phyloP scores from a whole-genome alignment of 768 basidiomycete genomes.

The Cantharellus anzutake region DNA sequence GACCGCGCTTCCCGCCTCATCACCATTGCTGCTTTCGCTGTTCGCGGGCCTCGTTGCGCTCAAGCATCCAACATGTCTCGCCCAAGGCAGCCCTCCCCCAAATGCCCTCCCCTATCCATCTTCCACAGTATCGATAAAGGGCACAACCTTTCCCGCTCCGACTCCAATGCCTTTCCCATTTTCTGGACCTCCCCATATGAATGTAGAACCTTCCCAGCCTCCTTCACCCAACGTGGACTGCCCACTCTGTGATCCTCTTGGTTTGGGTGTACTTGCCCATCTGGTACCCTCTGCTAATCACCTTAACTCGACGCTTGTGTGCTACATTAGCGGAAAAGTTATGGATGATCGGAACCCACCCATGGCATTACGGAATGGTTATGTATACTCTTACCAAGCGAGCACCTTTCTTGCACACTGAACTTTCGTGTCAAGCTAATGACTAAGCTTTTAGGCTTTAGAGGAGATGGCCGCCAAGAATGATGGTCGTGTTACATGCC shows the following conservation, averaged over 20 bases:
- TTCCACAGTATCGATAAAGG: background rate
- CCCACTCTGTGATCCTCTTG: constrained; percentile 67
- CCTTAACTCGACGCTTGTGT: constrained; percentile 89
- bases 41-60: constrained; percentile 84
- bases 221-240: constrained; percentile 60
- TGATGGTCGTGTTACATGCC: constrained; percentile 67
- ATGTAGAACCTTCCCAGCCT: constrained; percentile 10
- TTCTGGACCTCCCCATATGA: too few relatives aligned
- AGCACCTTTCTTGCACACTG: constrained; percentile 12
- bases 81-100: background rate
- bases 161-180: too few relatives aligned
- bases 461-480: constrained; percentile 74
- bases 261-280: constrained; percentile 53
- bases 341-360: constrained; percentile 93
- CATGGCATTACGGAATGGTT: constrained; percentile 76
- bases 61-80: constrained; percentile 71
- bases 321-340: constrained; percentile 74
- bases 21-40: constrained; percentile 69
- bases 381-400: constrained; percentile 88
- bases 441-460: constrained; percentile 36
- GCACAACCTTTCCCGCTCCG: background rate
- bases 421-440: background rate
- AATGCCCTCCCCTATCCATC: constrained; percentile 3
- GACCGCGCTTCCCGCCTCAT: constrained; percentile 73
- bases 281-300: constrained; percentile 90